phyloP scores from a whole-genome alignment of 163 green algal species.

The Scenedesmus sp. region DNA sequence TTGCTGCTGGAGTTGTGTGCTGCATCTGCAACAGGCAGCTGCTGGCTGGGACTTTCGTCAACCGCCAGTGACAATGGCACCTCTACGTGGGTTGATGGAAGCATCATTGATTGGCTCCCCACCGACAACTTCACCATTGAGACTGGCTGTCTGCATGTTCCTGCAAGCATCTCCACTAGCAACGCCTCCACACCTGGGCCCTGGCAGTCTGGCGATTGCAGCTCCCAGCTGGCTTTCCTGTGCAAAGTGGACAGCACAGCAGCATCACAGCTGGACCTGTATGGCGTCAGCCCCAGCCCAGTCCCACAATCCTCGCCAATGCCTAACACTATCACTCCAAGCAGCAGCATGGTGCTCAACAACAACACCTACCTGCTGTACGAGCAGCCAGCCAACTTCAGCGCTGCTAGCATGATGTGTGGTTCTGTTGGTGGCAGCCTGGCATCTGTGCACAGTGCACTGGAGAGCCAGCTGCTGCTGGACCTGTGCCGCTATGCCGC shows the following conservation, averaged over 20 bases:
- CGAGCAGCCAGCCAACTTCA: neutral
- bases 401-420: neutral
- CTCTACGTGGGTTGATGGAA: neutral
- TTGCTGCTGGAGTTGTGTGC: neutral
- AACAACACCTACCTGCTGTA: conserved; percentile 20
- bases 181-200: neutral
- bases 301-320: neutral
- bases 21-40: neutral
- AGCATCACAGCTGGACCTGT: neutral
- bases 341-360: neutral
- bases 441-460: neutral
- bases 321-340: neutral
- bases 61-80: neutral
- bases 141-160: neutral
- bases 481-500: neutral
- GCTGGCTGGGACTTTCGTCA: neutral
- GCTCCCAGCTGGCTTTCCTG: neutral
- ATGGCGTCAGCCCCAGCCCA: neutral
- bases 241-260: neutral
- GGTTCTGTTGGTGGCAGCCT: neutral
- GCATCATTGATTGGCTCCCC: neutral
- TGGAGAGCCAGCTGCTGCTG: neutral
- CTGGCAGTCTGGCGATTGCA: neutral
- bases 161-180: neutral
- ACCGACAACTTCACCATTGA: neutral